Percentiles rank a stretch among this genome's conserved stretches.
Evolutionary conservation across 495 filamentous ascomycete genomes (phyloP).

Genomic region (Apodospora peruviana): DNA sequence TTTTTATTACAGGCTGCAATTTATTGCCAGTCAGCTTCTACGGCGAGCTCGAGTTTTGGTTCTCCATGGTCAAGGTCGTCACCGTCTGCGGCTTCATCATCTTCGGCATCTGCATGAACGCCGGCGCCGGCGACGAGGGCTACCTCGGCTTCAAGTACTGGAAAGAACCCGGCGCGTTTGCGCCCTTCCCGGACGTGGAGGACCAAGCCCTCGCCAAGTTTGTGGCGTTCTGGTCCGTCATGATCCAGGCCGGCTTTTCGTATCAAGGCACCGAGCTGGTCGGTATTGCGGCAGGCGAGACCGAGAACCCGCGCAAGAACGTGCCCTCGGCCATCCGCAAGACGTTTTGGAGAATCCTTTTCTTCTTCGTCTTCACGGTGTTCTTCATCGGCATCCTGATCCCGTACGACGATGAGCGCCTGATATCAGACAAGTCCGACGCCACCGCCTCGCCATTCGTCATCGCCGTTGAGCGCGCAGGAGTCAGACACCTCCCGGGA

Average conservation of each 20-base stretch:
- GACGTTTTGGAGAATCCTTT: slow-evolving; percentile 56
- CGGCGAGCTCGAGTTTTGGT: slow-evolving; percentile 71
- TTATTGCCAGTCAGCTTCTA: slow-evolving; percentile 62
- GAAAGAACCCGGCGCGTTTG: slow-evolving; percentile 64
- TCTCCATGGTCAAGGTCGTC: slow-evolving; percentile 70
- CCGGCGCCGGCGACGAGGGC: slow-evolving; percentile 60
- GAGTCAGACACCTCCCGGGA: slow-evolving; percentile 59
- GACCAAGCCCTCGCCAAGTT: slow-evolving; percentile 33
- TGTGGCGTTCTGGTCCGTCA: slow-evolving; percentile 40
- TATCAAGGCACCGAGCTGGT: slow-evolving; percentile 56
- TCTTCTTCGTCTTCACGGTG: slow-evolving; percentile 62
- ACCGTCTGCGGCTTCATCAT: slow-evolving; percentile 66
- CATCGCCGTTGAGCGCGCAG: slow-evolving; percentile 59
- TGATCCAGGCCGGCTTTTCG: slow-evolving; percentile 41
- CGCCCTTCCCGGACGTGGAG: slow-evolving; percentile 36
- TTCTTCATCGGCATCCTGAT: slow-evolving; percentile 66
- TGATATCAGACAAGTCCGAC: slow-evolving; percentile 44
- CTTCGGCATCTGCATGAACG: slow-evolving; percentile 60
- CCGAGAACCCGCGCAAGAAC: slow-evolving; percentile 54
- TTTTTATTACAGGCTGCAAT: slow-evolving; percentile 60
- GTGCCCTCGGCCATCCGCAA: slow-evolving; percentile 44
- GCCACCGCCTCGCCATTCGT: slow-evolving; percentile 65
- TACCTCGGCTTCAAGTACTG: slow-evolving; percentile 69
- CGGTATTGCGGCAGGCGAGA: slow-evolving; percentile 64
- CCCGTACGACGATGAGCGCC: slow-evolving; percentile 43